A percentile compares a stretch with the other conserved stretches of the same genome.
Conservation (phyloP, 176 grass and related monocot species). For the Raddia distichophylla region DNA sequence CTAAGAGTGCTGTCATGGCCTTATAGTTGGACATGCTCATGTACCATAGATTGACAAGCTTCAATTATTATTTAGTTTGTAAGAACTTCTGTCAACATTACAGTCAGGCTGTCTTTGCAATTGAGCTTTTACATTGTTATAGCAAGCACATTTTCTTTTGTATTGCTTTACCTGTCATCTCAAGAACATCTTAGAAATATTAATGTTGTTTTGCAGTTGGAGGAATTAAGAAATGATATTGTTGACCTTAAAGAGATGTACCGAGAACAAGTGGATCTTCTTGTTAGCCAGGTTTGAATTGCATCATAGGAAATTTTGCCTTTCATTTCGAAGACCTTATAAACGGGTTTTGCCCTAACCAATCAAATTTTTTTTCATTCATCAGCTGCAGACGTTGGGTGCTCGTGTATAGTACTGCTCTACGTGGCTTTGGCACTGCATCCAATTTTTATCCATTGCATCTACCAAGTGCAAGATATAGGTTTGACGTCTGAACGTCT, state of each 20-base stretch:
- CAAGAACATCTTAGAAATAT: not conserved
- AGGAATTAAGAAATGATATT: conserved; percentile 93
- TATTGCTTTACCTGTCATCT: conserved; percentile 20
- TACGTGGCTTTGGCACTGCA: not conserved
- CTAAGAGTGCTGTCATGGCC: not conserved
- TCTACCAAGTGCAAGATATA: conserved; percentile 4
- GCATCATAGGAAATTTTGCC: not conserved
- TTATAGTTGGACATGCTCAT: not conserved
- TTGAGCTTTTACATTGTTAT: not conserved
- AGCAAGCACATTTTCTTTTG: not conserved
- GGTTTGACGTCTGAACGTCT: conserved; percentile 32
- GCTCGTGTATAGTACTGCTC: conserved; percentile 47
- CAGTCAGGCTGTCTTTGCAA: not conserved
- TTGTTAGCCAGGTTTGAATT: conserved; percentile 91
- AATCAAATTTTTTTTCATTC: not conserved
- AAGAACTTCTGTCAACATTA: not conserved
- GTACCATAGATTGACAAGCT: not conserved
- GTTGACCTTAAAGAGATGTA: conserved; percentile 99
- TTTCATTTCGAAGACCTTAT: not conserved
- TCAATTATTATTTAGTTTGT: not conserved
- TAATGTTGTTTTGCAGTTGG: conserved; percentile 64
- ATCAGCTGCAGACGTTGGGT: conserved; percentile 57
- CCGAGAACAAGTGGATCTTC: conserved; percentile 98
- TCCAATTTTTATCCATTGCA: conserved; percentile 10
- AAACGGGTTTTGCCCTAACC: not conserved